Evolutionary conservation across 306 rosid genomes (phyloP), one percentile per base, ranked within the genome.

Genomic region (Chamaecrista fasciculata): DNA sequence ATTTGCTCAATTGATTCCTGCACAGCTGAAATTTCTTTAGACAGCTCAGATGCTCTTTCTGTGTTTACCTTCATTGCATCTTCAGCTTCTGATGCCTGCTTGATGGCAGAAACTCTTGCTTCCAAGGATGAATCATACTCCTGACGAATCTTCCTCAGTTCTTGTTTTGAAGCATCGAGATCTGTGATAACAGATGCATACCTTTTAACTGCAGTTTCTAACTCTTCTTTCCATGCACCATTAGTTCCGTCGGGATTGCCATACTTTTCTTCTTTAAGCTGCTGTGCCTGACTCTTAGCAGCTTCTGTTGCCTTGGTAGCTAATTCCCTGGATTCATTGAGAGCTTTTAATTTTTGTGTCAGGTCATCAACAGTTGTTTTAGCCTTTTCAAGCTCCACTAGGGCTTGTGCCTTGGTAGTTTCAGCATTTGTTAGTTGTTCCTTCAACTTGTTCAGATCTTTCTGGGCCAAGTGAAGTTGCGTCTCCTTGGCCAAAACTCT

Each of bases 401-500:
- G 85, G 47, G 99, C 96, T 80, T 91, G 88, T 62, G 83, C 79
- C 79, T 86, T 91, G 5, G 97, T 91, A 51, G 82, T 85, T 84
- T 91, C 95, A 42, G 99, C 99, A 73, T 85, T 89, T 80, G 74
- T 75, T 60, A 95, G 78, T 74, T 89, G 95, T 36, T 88, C 96
- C 80, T 76, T 87, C 69, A 95, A 69, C 86, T 89, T 95, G 84
- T 87, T 85, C 82, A 95, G 78, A 76, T 91, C 95, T 77, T 86
- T 95, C 67, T 76, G 85, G 23, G 86, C 85, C 73, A 89, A 76
- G 71, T 87, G 99, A 78, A 91, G 89, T 70, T 87, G 89, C 24
- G 96, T 89, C 86, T 91, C 96, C 58, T 91, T 95, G 44, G 84
- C 96, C 82, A 89, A 66, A 33, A 91, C 92, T 78, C 91, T 87